phyloP scores from a whole-genome alignment of 2,329 filamentous ascomycete species.

The Ceratocystis variospora region DNA sequence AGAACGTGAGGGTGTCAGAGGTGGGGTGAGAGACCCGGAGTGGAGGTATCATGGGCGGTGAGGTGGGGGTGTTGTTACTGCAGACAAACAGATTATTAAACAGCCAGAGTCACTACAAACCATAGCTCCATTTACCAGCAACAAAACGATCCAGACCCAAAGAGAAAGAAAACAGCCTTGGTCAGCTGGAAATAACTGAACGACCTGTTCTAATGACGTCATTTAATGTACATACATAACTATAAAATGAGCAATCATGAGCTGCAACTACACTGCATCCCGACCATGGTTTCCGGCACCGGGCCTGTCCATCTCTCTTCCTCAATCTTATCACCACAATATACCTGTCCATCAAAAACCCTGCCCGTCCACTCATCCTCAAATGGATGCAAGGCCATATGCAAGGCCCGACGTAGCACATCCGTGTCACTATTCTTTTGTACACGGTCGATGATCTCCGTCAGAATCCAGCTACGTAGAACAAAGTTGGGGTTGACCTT shows the following conservation, averaged over 20 bases:
- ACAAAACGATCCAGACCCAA: neutral
- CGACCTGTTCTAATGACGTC: neutral
- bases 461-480: slow-evolving; percentile 79
- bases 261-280: slow-evolving; percentile 91
- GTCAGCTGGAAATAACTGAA: too few species aligned
- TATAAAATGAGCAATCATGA: slow-evolving; percentile 37
- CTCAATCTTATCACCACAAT: slow-evolving; percentile 51
- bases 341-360: slow-evolving; percentile 34
- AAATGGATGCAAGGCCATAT: slow-evolving; percentile 74
- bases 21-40: neutral
- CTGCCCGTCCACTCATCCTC: slow-evolving; percentile 56
- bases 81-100: slow-evolving; percentile 12
- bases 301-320: slow-evolving; percentile 76
- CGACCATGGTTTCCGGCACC: slow-evolving; percentile 61
- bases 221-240: neutral
- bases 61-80: slow-evolving; percentile 4
- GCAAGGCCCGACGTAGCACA: slow-evolving; percentile 63
- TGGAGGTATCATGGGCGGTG: neutral
- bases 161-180: neutral
- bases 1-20: neutral
- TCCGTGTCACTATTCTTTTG: slow-evolving; percentile 72
- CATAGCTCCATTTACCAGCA: neutral
- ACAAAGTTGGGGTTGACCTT: slow-evolving; percentile 85
- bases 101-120: slow-evolving; percentile 7
- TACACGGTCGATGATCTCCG: slow-evolving; percentile 81